Evolutionary conservation across 768 basidiomycete genomes (phyloP), one percentile per base, ranked within the genome.

Genomic region (Dioszegia hungarica): DNA sequence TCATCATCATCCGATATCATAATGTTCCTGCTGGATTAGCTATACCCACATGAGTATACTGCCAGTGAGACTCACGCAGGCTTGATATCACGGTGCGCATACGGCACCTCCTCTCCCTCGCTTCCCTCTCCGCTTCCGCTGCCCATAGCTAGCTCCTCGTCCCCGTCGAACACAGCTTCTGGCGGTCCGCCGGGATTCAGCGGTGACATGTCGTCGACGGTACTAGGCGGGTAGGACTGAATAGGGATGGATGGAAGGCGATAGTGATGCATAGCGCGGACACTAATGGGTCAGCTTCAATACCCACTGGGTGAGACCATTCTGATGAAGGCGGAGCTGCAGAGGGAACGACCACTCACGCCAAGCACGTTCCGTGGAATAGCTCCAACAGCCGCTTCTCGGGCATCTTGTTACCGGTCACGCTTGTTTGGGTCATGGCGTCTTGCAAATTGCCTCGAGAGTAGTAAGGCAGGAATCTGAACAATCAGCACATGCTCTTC

Each of bases 41-140:
- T 46, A 0, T 24, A 12, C 10, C 14, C 5, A 9, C 36, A 8
- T 11, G 2, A 34, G 0, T 2, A n/a, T n/a, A 25, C 25, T 8
- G 27, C 8, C 20, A 19, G 37, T 6, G 10, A 24, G n/a, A 79
- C 87, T 64, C 66, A 93, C 93, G 85, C 93, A 41, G 92, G 94
- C 78, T 99, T 99, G 66, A 98, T 79, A 78, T 99, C 95, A 54
- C 95, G 81, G 77, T 99, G 95, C 0, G 94, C 94, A 74, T 93
- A 99, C 0, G 95, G 92, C 27, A 86, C 74, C 27, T 54, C 52
- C 62, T 86, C 85, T 1, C 72, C 74, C 27, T 65, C 80, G 3
- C 78, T 66, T 11, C 56, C 69, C 17, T 60, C 54, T 19, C 20
- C 52, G 17, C 9, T 41, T 15, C 49, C 49, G 31, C 20, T 51